These are phyloP conservation scores for Acaromyces ingoldii DNA, from an alignment of 1,284 basidiomycete genomes.

Conservation along the genomic window DNA sequence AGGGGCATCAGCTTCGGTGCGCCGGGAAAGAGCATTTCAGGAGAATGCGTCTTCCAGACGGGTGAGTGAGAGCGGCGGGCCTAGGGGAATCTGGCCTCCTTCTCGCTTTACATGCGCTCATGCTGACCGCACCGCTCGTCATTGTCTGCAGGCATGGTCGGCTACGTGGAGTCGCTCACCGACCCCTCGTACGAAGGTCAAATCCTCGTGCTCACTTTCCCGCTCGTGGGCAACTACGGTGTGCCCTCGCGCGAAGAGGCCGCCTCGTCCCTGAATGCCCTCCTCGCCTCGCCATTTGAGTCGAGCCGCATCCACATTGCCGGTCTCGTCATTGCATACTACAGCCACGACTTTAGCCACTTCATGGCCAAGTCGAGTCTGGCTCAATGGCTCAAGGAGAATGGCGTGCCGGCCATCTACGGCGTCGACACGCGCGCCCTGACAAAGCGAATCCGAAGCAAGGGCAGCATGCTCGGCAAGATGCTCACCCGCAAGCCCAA, in stretches of 20 bases:
- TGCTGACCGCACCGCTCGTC: not conserved
- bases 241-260: conserved; percentile 69
- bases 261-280: conserved; percentile 53
- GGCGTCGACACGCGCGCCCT: conserved; percentile 95
- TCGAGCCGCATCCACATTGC: conserved; percentile 89
- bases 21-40: conserved; percentile 79
- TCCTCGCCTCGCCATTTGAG: conserved; percentile 65
- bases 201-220: conserved; percentile 95
- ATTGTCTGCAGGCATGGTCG: conserved; percentile 66
- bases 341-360: conserved; percentile 85
- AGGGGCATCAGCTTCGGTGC: conserved; percentile 91
- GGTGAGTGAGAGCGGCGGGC: conserved; percentile 60
- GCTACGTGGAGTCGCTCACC: conserved; percentile 96
- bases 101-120: conserved; percentile 1
- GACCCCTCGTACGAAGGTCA: conserved; percentile 98
- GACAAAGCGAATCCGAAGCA: conserved; percentile 91
- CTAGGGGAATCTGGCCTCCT: conserved; percentile 5
- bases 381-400: conserved; percentile 89
- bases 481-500: conserved; percentile 48
- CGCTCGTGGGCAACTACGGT: conserved; percentile 95
- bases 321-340: conserved; percentile 86
- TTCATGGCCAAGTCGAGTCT: conserved; percentile 86
- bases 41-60: conserved; percentile 99
- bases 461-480: conserved; percentile 74
- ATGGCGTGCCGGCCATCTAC: conserved; percentile 88